Evolutionary conservation across 2,329 filamentous ascomycete species (phyloP).

Genomic region (Emmonsia crescens): DNA sequence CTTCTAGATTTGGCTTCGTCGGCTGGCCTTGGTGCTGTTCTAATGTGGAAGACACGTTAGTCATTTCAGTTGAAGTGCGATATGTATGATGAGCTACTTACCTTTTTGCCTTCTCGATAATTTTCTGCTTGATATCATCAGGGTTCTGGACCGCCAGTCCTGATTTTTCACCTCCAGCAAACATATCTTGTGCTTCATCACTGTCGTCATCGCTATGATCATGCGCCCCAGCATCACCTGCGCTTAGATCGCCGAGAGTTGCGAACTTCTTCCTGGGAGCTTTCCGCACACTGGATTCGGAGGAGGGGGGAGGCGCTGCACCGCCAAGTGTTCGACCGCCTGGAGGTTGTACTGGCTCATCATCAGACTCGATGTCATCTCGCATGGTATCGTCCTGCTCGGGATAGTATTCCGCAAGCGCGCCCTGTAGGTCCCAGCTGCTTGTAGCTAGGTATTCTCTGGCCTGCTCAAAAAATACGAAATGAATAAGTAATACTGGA

Average conservation of each 20-base stretch:
- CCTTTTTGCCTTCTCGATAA: slow-evolving; percentile 36
- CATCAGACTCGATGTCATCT: slow-evolving; percentile 21
- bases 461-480: slow-evolving; percentile 41
- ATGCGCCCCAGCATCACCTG: slow-evolving; percentile 28
- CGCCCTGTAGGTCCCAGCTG: slow-evolving; percentile 55
- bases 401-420: slow-evolving; percentile 51
- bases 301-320: slow-evolving; percentile 20
- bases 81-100: slow-evolving; percentile 11
- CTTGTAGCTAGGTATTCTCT: slow-evolving; percentile 54
- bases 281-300: slow-evolving; percentile 21
- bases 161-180: slow-evolving; percentile 57
- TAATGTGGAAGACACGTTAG: slow-evolving; percentile 9
- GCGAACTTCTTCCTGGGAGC: slow-evolving; percentile 37
- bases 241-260: slow-evolving; percentile 35
- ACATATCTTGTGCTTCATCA: slow-evolving; percentile 46
- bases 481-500: neutral
- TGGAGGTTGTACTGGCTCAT: slow-evolving; percentile 13
- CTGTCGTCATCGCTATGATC: slow-evolving; percentile 40
- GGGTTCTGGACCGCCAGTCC: slow-evolving; percentile 58
- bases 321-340: slow-evolving; percentile 26
- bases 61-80: slow-evolving; percentile 11
- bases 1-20: slow-evolving; percentile 36
- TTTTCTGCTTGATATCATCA: slow-evolving; percentile 42
- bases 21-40: slow-evolving; percentile 12
- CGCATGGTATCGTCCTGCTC: slow-evolving; percentile 33